Conservation (phyloP, 2,329 filamentous ascomycete species). For the Epicoccum sorghinum region DNA sequence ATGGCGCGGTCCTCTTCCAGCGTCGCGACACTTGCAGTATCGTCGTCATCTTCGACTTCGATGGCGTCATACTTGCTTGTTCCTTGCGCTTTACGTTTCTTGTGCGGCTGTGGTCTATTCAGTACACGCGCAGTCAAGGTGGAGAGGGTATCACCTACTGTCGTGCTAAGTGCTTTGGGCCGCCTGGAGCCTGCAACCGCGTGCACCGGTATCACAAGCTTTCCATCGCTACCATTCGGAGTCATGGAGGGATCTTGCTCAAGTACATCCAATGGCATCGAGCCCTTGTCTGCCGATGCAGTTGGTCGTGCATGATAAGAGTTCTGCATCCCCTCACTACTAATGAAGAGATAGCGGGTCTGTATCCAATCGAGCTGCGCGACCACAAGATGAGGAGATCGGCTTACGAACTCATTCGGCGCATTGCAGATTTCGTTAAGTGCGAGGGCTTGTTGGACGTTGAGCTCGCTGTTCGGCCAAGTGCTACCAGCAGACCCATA, state of each 20-base stretch:
- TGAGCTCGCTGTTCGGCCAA: conserved; percentile 73
- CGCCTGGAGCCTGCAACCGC: conserved; percentile 56
- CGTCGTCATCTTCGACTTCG: conserved; percentile 50
- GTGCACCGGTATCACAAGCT: conserved; percentile 60
- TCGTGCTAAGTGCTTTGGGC: conserved; percentile 27
- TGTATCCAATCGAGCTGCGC: conserved; percentile 84
- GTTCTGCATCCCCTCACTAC: conserved; percentile 9
- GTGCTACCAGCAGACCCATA: conserved; percentile 8
- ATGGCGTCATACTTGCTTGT: conserved; percentile 45
- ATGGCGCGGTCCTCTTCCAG: conserved; percentile 56
- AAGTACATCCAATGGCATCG: conserved; percentile 33
- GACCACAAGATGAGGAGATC: conserved; percentile 71
- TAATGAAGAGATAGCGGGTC: conserved; percentile 80
- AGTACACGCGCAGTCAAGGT: conserved; percentile 3
- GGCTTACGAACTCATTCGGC: conserved; percentile 64
- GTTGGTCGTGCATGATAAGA: too few species aligned
- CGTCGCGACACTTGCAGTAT: conserved; percentile 56
- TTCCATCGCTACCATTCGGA: conserved; percentile 49
- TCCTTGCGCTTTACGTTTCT: conserved; percentile 38
- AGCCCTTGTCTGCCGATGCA: conserved; percentile 12
- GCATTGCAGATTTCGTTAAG: conserved; percentile 86
- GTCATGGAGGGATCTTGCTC: conserved; percentile 51
- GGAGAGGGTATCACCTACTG: conserved; percentile 10
- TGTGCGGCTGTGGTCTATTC: conserved; percentile 22
- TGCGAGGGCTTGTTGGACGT: conserved; percentile 66